These are phyloP conservation scores for Daldinia sp. DNA, from an alignment of 2,329 filamentous ascomycete species.

Conservation along the genomic window DNA sequence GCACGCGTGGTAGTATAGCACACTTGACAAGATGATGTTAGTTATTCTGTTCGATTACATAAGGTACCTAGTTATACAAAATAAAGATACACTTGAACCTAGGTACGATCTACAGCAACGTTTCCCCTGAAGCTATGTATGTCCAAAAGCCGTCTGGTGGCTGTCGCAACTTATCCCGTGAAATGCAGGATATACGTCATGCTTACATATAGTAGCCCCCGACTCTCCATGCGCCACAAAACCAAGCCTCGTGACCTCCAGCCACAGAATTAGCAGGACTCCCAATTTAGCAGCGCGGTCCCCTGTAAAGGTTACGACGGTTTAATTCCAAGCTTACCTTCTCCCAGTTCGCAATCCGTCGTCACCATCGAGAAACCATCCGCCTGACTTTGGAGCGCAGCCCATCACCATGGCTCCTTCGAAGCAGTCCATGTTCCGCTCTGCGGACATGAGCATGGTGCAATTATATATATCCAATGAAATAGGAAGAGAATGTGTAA, in stretches of 20 bases:
- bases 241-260: conserved; percentile 26
- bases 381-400: conserved; percentile 36
- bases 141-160: too few species aligned
- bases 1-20: too few species aligned
- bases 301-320: conserved; percentile 37
- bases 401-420: conserved; percentile 65
- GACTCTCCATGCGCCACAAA: conserved; percentile 28
- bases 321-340: conserved; percentile 32
- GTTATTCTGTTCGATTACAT: too few species aligned
- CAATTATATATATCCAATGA: conserved; percentile 99
- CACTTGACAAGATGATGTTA: too few species aligned
- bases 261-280: conserved; percentile 17
- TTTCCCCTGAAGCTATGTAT: too few species aligned
- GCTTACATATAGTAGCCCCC: background rate
- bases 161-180: too few species aligned
- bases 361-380: conserved; percentile 33
- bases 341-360: conserved; percentile 32
- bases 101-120: too few species aligned
- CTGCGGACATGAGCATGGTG: conserved; percentile 99
- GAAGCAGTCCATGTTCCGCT: conserved; percentile 98
- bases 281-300: conserved; percentile 21
- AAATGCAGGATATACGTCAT: background rate
- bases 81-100: too few species aligned
- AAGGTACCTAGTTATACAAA: too few species aligned
- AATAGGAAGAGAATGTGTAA: conserved; percentile 97